Base-by-base conservation (phyloP, 2,329 filamentous ascomycete genomes). In the Fusarium nurragi region DNA sequence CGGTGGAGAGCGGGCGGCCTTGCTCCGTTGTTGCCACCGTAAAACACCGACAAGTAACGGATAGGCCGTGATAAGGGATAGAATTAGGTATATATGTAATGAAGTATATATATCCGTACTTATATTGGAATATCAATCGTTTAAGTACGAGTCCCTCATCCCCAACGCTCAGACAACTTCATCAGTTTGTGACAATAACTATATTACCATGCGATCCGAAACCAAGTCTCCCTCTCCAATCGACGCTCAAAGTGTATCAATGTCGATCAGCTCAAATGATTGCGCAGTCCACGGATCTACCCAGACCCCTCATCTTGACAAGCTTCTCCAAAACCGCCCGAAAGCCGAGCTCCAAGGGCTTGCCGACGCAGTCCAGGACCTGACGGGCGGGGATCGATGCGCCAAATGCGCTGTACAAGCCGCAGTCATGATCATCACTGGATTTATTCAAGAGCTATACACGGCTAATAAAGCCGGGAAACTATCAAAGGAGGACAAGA, bases 401-500 rank as follows among this genome's bases (percentile, higher is more conserved):
- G 56, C 51, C 38, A 65, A 65, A 49, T 65, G 56, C 8, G 50
- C 50, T 4, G 46, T 65, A 4, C 50, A 57, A 22, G 45, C 36
- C n/a, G 63, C 47, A 11, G 47, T 43, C 22, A 49, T 16, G 21
- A 53, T 58, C 34, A 25, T 63, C 2, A 23, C 44, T 11, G 28
- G 46, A 4, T 62, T 49, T 11, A 18, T 58, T 12, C 61, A 62
- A 19, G 46, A 65, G 18, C 6, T 62, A 0, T 46, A 60, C n/a
- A 45, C 37, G 6, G 62, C 62, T 16, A 65, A 65, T 14, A 65
- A 63, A 38, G 45, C 16, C 26, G 56, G 62, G 2, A 66, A 66
- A 13, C 18, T 61, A 8, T 66, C 51, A 6, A 65, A 63, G 19
- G 62, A 65, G 6, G 62, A 65, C 1, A 65, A 65, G 50, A 56